Conservation (phyloP, 768 basidiomycete genomes). For the Lactarius tabidus region DNA sequence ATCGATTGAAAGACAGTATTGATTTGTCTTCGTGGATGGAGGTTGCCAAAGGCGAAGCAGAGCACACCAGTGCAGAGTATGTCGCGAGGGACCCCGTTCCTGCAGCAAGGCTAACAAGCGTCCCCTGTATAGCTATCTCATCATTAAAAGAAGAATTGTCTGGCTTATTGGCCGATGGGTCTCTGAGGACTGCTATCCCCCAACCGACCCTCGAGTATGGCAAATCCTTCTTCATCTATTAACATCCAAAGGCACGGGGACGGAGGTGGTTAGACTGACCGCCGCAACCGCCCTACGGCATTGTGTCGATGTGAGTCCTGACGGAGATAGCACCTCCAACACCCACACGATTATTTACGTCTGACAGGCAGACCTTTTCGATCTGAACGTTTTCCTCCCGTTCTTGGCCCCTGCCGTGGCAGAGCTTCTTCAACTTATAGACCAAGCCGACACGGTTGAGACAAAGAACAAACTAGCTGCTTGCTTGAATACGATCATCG, state of each 20-base stretch:
- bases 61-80: conserved; percentile 55
- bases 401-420: conserved; percentile 57
- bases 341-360: neutral
- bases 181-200: conserved; percentile 56
- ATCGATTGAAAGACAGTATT: conserved; percentile 55
- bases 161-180: conserved; percentile 94
- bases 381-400: conserved; percentile 60
- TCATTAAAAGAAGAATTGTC: conserved; percentile 92
- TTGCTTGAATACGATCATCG: conserved; percentile 66
- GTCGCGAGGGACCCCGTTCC: conserved; percentile 23
- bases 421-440: conserved; percentile 66
- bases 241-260: conserved; percentile 65
- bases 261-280: conserved; percentile 82
- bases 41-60: conserved; percentile 53
- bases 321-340: neutral
- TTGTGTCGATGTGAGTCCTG: conserved; percentile 76
- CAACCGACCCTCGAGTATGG: conserved; percentile 68
- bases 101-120: neutral
- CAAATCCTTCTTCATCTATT: conserved; percentile 76
- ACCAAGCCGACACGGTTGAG: conserved; percentile 71
- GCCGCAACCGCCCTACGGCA: conserved; percentile 76
- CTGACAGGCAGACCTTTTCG: conserved; percentile 59
- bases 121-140: conserved; percentile 59
- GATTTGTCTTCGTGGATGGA: conserved; percentile 70
- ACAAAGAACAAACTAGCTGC: conserved; percentile 70